phyloP scores from a whole-genome alignment of 208 protist species.

The Novymonas esmeraldas region DNA sequence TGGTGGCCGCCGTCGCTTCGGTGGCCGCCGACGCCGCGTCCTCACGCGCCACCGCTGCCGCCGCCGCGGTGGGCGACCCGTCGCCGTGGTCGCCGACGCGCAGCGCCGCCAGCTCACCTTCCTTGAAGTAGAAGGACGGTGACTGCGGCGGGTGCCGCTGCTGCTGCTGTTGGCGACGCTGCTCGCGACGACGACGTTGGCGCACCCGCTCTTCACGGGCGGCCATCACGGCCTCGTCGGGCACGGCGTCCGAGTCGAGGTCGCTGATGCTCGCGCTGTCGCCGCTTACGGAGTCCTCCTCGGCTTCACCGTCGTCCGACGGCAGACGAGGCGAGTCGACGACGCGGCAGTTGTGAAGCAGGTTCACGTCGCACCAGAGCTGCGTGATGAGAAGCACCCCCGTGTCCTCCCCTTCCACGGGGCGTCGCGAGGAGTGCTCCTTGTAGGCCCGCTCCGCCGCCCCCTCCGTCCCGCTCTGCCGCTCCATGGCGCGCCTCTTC shows the following conservation, averaged over 20 bases:
- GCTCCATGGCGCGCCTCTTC: constrained; percentile 29
- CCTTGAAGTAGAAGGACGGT: constrained; percentile 25
- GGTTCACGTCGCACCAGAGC: constrained; percentile 39
- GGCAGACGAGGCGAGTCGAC: constrained; percentile 31
- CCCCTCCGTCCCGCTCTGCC: constrained; percentile 22
- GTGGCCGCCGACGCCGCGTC: neutral
- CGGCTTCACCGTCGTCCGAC: constrained; percentile 5
- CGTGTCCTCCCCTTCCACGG: neutral
- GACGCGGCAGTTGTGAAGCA: constrained; percentile 25
- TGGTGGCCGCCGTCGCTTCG: no score
- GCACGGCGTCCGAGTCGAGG: neutral
- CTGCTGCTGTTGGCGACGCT: constrained; percentile 3
- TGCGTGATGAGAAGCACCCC: constrained; percentile 33
- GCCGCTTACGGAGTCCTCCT: constrained; percentile 1
- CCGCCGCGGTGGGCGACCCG: neutral
- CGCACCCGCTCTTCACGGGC: constrained; percentile 11
- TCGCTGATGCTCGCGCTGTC: constrained; percentile 1
- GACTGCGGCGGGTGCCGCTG: constrained; percentile 1
- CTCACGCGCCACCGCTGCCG: neutral
- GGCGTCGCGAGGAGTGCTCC: constrained; percentile 12
- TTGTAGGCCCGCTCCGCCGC: constrained; percentile 37
- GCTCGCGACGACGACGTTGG: constrained; percentile 5
- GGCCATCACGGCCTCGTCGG: constrained; percentile 4
- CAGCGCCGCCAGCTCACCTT: constrained; percentile 10
- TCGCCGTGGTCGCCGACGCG: neutral